These are phyloP conservation scores for Microsporum ferrugineum DNA, from an alignment of 2,329 filamentous ascomycete genomes.

Conservation along the genomic window DNA sequence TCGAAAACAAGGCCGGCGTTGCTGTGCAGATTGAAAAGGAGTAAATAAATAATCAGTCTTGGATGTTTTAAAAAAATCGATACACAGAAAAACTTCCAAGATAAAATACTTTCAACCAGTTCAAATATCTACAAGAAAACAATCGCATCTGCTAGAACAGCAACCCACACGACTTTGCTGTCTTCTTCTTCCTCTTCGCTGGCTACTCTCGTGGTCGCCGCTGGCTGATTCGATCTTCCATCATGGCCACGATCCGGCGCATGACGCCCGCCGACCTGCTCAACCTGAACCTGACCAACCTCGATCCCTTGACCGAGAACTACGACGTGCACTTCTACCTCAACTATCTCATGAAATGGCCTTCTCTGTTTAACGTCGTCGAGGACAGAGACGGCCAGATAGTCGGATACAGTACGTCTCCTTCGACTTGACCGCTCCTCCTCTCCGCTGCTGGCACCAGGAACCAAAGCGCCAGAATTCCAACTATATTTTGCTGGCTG, in stretches of 20 bases:
- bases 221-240: neutral
- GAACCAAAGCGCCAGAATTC: too few species aligned
- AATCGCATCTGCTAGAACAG: neutral
- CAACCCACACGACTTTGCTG: neutral
- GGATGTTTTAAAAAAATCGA: neutral
- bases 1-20: neutral
- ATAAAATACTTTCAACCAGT: too few species aligned
- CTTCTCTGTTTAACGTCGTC: constrained; percentile 82
- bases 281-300: constrained; percentile 84
- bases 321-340: constrained; percentile 94
- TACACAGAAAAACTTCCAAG: too few species aligned
- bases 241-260: constrained; percentile 73
- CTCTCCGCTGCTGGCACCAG: neutral
- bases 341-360: constrained; percentile 92
- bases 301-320: constrained; percentile 94
- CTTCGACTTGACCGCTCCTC: neutral
- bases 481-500: neutral
- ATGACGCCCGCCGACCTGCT: constrained; percentile 78
- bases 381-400: constrained; percentile 79
- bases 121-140: neutral
- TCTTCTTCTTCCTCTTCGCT: neutral
- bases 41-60: neutral
- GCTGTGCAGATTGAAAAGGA: neutral
- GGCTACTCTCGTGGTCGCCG: neutral
- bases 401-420: constrained; percentile 71